Evolutionary conservation across 2,329 filamentous ascomycete species (phyloP), one percentile per base, ranked within the genome.

Genomic region (Ceratocystis papillata): DNA sequence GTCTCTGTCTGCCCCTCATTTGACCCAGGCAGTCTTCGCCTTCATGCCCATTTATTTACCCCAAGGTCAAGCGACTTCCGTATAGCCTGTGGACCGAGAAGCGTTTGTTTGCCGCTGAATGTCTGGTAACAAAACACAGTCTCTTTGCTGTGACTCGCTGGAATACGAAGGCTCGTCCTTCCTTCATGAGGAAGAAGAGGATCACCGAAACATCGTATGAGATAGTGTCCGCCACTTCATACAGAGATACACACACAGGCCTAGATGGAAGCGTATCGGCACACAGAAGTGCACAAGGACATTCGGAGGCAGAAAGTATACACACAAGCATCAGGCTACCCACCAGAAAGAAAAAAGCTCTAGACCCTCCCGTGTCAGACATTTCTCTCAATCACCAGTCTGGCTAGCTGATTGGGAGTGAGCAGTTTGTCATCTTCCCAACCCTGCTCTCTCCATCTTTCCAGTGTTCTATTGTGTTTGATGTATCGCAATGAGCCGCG

Each of bases 131-230:
- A 59, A 59, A 59, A 59, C 55, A 59, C 12, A 17, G 12, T 8
- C 55, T 33, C 55, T 30, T 33, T 33, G 30, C 5, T 59, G 12
- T 59, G 55, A 33, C 55, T 59, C 55, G 55, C 12, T 59, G 5
- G 30, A 59, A 59, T 59, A 59, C 55, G 55, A 59, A 20, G 37
- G 8, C 55, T 59, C 30, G 55, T 37, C 55, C 55, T 59, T 33
- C 25, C 25, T n/a, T 33, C 55, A 59, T 30, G 15, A 17, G 17
- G 25, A 37, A 37, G 28, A 57, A 57, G 10, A 59, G 55, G 55
- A 33, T 59, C 55, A n/a, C 25, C 55, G 55, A 59, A 59, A 33
- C 55, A 59, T 37, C 28, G 17, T 33, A 59, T 59, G 55, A 33
- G 48, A 53, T 53, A 15, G 48, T 28, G 15, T 41, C 48, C 48